phyloP scores from a whole-genome alignment of 2,329 filamentous ascomycete species.

The Fusarium subglutinans region DNA sequence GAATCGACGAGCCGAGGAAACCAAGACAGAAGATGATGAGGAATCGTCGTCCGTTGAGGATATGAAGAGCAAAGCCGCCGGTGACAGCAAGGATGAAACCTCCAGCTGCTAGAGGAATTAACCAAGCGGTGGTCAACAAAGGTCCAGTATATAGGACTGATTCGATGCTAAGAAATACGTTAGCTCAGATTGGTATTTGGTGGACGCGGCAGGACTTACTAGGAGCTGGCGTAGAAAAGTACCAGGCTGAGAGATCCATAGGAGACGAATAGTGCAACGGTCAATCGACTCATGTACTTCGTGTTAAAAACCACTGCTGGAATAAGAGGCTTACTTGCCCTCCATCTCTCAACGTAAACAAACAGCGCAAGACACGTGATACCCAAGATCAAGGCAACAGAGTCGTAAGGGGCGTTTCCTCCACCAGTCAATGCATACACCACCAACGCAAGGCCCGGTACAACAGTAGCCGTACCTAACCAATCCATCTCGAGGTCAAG shows the following conservation, averaged over 20 bases:
- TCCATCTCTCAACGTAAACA: constrained; percentile 77
- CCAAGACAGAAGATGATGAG: constrained; percentile 69
- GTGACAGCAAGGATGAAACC: constrained; percentile 71
- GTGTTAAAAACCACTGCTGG: constrained; percentile 75
- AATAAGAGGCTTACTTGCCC: constrained; percentile 73
- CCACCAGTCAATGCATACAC: constrained; percentile 81
- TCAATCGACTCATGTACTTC: constrained; percentile 73
- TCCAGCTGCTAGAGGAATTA: constrained; percentile 72
- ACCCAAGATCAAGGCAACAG: constrained; percentile 71
- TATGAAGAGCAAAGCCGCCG: constrained; percentile 74
- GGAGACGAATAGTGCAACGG: constrained; percentile 68
- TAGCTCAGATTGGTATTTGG: neutral
- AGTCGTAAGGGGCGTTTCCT: constrained; percentile 71
- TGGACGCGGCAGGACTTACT: constrained; percentile 52
- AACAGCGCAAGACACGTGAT: constrained; percentile 66
- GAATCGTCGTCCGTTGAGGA: constrained; percentile 69
- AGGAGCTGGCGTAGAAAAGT: constrained; percentile 74
- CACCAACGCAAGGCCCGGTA: constrained; percentile 73
- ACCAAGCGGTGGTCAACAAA: constrained; percentile 74
- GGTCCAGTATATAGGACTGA: constrained; percentile 67
- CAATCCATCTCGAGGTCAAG: constrained; percentile 69
- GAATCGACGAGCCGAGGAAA: constrained; percentile 65
- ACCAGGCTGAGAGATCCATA: constrained; percentile 77
- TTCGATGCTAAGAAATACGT: constrained; percentile 58
- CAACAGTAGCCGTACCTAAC: constrained; percentile 67